These are phyloP conservation scores for Malassezia dermatis DNA, from an alignment of 1,284 basidiomycete genomes.

Conservation along the genomic window DNA sequence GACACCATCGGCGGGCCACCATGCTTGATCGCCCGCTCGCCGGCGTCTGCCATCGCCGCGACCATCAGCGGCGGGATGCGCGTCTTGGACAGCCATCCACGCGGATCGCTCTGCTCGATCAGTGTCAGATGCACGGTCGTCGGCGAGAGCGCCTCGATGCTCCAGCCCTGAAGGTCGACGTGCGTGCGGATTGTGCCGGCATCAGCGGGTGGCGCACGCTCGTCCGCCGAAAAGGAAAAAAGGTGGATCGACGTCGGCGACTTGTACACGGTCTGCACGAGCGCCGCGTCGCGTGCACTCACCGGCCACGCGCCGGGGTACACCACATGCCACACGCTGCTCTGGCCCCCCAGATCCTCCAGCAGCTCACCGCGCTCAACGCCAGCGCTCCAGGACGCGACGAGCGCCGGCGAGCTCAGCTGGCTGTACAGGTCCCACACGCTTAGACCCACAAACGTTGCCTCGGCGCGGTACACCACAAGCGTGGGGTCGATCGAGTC, in stretches of 20 bases:
- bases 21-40: conserved; percentile 82
- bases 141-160: conserved; percentile 86
- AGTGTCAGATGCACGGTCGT: conserved; percentile 88
- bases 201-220: conserved; percentile 73
- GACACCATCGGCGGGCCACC: conserved; percentile 86
- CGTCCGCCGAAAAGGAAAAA: conserved; percentile 87
- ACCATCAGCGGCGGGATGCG: conserved; percentile 79
- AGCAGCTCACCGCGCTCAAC: conserved; percentile 74
- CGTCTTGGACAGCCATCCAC: conserved; percentile 92
- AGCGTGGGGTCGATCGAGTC: conserved; percentile 95
- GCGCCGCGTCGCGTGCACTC: conserved; percentile 70
- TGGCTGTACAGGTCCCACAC: conserved; percentile 92
- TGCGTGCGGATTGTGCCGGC: conserved; percentile 75
- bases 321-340: conserved; percentile 53
- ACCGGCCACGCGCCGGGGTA: conserved; percentile 34
- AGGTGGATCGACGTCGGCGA: conserved; percentile 82
- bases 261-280: conserved; percentile 92
- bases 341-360: conserved; percentile 67
- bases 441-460: conserved; percentile 89
- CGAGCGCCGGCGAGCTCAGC: conserved; percentile 70
- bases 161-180: conserved; percentile 91
- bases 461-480: conserved; percentile 90
- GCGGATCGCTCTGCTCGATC: conserved; percentile 91
- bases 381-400: conserved; percentile 77
- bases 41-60: conserved; percentile 65